A percentile compares a stretch with the other conserved stretches of the same genome.
Evolutionary conservation across 345 rosid species (phyloP).

Genomic region (Eucalyptus sp.): DNA sequence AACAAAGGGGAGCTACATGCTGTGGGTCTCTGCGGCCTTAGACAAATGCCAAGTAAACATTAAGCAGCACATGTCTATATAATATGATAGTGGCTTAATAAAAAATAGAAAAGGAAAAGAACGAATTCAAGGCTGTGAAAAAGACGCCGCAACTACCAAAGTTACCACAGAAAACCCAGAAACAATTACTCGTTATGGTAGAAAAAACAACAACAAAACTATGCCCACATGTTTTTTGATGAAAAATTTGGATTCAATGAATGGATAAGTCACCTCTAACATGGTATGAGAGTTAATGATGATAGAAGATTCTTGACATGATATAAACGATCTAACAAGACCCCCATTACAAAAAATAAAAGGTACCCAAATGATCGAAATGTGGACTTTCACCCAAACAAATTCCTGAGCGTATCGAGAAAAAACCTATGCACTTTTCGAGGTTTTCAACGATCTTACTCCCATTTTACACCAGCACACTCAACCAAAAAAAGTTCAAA

Average conservation of each 20-base stretch:
- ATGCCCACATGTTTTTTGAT: background rate
- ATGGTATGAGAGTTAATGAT: background rate
- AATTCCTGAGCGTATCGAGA: background rate
- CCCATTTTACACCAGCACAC: background rate
- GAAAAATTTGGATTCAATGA: background rate
- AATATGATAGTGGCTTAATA: background rate
- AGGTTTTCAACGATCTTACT: background rate
- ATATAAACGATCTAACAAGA: background rate
- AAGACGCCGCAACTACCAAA: conserved; percentile 42
- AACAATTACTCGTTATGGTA: background rate
- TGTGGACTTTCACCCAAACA: background rate
- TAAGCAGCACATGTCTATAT: background rate
- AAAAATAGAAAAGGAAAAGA: background rate
- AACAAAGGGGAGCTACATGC: background rate
- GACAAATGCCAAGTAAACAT: background rate
- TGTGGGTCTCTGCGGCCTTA: background rate
- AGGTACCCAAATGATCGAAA: background rate
- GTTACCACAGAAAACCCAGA: conserved; percentile 8
- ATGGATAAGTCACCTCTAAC: background rate
- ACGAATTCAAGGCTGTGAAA: conserved; percentile 4
- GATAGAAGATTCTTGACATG: background rate
- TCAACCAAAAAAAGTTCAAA: background rate
- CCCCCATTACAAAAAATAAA: background rate
- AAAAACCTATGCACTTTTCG: background rate
- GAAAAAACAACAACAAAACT: background rate